Evolutionary conservation across 495 filamentous ascomycete genomes (phyloP), one percentile per base, ranked within the genome.

Genomic region (Pseudoneurospora amorphoporcata): DNA sequence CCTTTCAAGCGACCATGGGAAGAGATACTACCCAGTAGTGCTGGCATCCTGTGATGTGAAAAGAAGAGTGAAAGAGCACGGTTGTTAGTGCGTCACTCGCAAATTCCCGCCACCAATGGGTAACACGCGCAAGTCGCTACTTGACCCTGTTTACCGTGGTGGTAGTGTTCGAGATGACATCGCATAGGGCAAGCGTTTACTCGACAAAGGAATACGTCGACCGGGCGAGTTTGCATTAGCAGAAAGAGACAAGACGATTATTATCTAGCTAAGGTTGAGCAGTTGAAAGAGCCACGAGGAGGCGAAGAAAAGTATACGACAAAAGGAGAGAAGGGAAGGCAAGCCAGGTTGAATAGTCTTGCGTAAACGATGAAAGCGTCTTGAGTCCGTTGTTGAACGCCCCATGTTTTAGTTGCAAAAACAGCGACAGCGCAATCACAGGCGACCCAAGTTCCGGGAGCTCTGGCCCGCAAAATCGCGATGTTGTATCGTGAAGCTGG

Each of bases 351-450:
- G 90, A 90, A 88, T 84, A 90, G 87, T 86, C 85, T 83, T 84
- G 85, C 85, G 77, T 81, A 86, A 85, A 88, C 85, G 85, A 86
- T 82, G 82, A 86, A 89, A 88, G 83, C 83, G 84, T 86, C 86
- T 91, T 91, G 89, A 88, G 88, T 88, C 88, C 88, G 81, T 83
- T 89, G 90, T 92, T 92, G 90, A 91, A 91, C 86, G 87, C 86
- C 86, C 83, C 80, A 86, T 89, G 90, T 91, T 91, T 91, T 91
- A 89, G 89, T 92, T 91, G 89, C 83, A 91, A 92, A 92, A 91
- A 91, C 88, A 88, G 83, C 86, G 85, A 90, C 85, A 85, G 84
- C 85, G 83, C 84, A 87, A 84, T 80, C 76, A 80, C 79, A 79
- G 76, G 77, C 78, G 79, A 83, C 82, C 83, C 81, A 84, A 81